These are phyloP conservation scores for Cubamyces lactineus DNA, from an alignment of 768 basidiomycete genomes.

Conservation along the genomic window DNA sequence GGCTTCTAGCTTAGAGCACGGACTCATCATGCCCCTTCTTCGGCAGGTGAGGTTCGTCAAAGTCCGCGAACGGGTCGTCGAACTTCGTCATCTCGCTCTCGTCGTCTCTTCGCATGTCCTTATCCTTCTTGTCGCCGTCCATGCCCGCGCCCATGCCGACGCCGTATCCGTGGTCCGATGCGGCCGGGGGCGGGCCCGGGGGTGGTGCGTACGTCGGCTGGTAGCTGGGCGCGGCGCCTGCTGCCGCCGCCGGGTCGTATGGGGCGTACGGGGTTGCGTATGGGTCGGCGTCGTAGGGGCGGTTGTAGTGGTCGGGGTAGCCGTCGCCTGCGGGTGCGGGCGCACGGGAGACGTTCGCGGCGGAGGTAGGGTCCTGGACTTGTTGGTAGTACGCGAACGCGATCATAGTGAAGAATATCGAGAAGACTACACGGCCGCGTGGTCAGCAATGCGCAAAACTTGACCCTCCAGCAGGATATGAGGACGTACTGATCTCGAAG, in stretches of 20 bases:
- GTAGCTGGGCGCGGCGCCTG: slow-evolving; percentile 22
- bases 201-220: slow-evolving; percentile 33
- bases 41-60: slow-evolving; percentile 37
- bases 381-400: slow-evolving; percentile 79
- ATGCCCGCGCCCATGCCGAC: slow-evolving; percentile 31
- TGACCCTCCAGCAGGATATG: neutral
- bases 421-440: slow-evolving; percentile 47
- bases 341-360: slow-evolving; percentile 52
- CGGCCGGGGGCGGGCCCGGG: slow-evolving; percentile 34
- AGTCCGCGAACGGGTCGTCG: slow-evolving; percentile 62
- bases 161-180: slow-evolving; percentile 45
- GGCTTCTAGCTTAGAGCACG: neutral
- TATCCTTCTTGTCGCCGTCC: slow-evolving; percentile 32
- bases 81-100: slow-evolving; percentile 41
- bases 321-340: slow-evolving; percentile 38
- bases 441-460: neutral
- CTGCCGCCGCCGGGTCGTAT: slow-evolving; percentile 8
- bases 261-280: slow-evolving; percentile 36
- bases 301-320: slow-evolving; percentile 58
- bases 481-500: slow-evolving; percentile 55
- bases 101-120: slow-evolving; percentile 20
- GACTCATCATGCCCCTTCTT: slow-evolving; percentile 18
- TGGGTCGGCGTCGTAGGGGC: slow-evolving; percentile 51
- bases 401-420: slow-evolving; percentile 62
- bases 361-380: slow-evolving; percentile 65